phyloP scores from a whole-genome alignment of 495 filamentous ascomycete genomes.

The Aspergillus avenaceus region DNA sequence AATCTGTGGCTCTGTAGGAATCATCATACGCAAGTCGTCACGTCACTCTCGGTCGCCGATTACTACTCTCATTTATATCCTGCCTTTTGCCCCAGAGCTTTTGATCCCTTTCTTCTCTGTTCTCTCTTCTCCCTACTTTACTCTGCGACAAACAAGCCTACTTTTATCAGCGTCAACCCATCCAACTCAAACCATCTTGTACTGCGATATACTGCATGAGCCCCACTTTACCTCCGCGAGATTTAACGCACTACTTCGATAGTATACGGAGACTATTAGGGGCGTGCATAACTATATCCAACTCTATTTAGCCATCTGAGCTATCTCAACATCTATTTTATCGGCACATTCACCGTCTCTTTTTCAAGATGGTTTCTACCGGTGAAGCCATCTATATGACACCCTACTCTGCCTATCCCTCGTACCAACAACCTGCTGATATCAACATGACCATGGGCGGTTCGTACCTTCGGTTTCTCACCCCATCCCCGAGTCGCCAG shows the following conservation, averaged over 20 bases:
- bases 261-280: slow-evolving; percentile 13
- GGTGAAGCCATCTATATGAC: slow-evolving; percentile 1
- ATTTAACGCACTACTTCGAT: slow-evolving; percentile 12
- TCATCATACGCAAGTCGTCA: slow-evolving; percentile 33
- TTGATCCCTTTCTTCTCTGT: slow-evolving; percentile 1
- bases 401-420: slow-evolving; percentile 8
- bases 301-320: slow-evolving; percentile 5
- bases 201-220: background rate
- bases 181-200: background rate
- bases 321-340: background rate
- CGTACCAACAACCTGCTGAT: slow-evolving; percentile 3
- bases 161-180: background rate
- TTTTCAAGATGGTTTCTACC: slow-evolving; percentile 3
- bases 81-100: background rate
- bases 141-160: background rate
- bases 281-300: slow-evolving; percentile 15
- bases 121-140: background rate
- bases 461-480: slow-evolving; percentile 34
- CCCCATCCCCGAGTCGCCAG: slow-evolving; percentile 23
- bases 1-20: slow-evolving; percentile 1
- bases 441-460: slow-evolving; percentile 28
- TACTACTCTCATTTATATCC: background rate
- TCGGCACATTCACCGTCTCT: slow-evolving; percentile 1
- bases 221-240: slow-evolving; percentile 14
- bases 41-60: slow-evolving; percentile 24